Evolutionary conservation across 805 yeast genomes (phyloP).

Genomic region (Metschnikowia peoriensis): DNA sequence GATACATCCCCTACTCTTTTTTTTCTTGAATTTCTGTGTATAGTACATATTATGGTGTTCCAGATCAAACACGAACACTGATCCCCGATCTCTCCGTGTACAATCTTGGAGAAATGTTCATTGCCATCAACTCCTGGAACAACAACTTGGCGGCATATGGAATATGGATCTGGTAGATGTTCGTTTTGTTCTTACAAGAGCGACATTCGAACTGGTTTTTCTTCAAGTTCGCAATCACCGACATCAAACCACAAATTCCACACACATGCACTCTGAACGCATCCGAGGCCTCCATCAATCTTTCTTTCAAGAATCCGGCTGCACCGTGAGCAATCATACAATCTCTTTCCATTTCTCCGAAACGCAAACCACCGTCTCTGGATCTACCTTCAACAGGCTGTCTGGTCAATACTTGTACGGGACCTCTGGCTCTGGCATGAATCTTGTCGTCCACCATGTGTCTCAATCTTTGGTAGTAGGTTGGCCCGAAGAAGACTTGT

Average conservation of each 20-base stretch:
- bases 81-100: slow-evolving; percentile 87
- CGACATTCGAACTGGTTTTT: slow-evolving; percentile 98
- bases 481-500: slow-evolving; percentile 99
- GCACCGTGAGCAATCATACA: slow-evolving; percentile 99
- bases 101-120: slow-evolving; percentile 96
- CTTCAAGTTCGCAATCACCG: slow-evolving; percentile 94
- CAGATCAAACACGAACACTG: slow-evolving; percentile 33
- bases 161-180: slow-evolving; percentile 94
- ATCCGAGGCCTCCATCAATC: slow-evolving; percentile 98
- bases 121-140: slow-evolving; percentile 99
- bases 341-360: slow-evolving; percentile 99
- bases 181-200: slow-evolving; percentile 97
- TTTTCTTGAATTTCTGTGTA: slow-evolving; percentile 1
- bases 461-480: slow-evolving; percentile 96
- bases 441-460: slow-evolving; percentile 99
- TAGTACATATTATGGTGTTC: slow-evolving; percentile 7
- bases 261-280: slow-evolving; percentile 98
- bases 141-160: slow-evolving; percentile 98
- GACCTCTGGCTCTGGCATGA: slow-evolving; percentile 99
- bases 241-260: slow-evolving; percentile 98
- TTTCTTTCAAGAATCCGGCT: slow-evolving; percentile 94
- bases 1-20: neutral
- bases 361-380: slow-evolving; percentile 98
- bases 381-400: slow-evolving; percentile 99
- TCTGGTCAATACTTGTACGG: slow-evolving; percentile 94